These are phyloP conservation scores for Cercospora beticola DNA, from an alignment of 2,329 filamentous ascomycete species.

Conservation along the genomic window DNA sequence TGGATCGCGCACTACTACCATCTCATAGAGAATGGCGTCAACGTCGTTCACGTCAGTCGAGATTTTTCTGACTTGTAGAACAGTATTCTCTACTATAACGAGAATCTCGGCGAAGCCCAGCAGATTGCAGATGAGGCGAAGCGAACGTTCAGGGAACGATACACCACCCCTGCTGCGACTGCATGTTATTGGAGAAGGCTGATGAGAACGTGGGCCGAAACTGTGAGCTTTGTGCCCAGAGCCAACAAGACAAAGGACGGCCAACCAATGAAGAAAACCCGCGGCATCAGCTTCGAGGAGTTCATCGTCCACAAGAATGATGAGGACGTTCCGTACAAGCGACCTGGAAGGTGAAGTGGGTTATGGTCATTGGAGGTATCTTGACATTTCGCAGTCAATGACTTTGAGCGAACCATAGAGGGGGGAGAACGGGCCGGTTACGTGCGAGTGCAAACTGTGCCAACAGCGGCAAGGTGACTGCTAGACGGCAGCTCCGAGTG, in stretches of 20 bases:
- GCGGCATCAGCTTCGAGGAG: conserved; percentile 30
- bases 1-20: conserved; percentile 34
- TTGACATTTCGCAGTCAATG: no score
- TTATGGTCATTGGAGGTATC: background rate
- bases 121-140: conserved; percentile 24
- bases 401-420: no score
- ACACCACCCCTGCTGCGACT: conserved; percentile 32
- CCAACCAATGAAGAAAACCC: conserved; percentile 26
- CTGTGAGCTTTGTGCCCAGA: background rate
- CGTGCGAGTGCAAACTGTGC: no score
- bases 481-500: no score
- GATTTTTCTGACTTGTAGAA: conserved; percentile 30
- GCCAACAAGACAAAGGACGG: conserved; percentile 19
- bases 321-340: conserved; percentile 7
- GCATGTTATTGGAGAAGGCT: conserved; percentile 34
- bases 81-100: conserved; percentile 28
- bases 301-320: conserved; percentile 25
- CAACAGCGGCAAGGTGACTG: no score
- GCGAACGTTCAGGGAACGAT: conserved; percentile 27
- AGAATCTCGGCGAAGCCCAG: conserved; percentile 25
- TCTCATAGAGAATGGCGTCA: conserved; percentile 28
- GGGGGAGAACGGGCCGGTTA: no score
- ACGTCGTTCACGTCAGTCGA: conserved; percentile 28
- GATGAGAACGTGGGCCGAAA: conserved; percentile 5
- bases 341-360: background rate